Conservation (phyloP, 176 grass and related monocot genomes). For the Oryza meyeriana region DNA sequence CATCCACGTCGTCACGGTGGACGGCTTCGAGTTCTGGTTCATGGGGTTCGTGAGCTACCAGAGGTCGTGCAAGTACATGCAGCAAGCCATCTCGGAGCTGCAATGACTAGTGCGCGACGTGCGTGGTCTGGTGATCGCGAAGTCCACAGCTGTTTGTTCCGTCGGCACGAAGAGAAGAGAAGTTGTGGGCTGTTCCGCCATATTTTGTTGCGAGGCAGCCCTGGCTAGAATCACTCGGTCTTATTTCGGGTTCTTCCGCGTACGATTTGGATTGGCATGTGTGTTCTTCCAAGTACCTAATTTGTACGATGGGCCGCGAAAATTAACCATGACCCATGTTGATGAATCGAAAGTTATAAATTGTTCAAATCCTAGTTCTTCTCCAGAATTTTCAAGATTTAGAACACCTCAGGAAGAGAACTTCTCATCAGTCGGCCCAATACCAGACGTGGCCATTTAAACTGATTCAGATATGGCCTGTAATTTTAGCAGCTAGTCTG, state of each 20-base stretch:
- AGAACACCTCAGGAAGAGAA: background rate
- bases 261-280: slow-evolving; percentile 41
- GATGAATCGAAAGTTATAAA: background rate
- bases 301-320: slow-evolving; percentile 21
- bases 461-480: background rate
- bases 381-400: background rate
- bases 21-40: slow-evolving; percentile 93
- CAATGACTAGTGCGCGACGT: slow-evolving; percentile 20
- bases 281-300: slow-evolving; percentile 23
- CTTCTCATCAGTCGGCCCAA: background rate
- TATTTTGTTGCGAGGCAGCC: slow-evolving; percentile 30
- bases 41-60: slow-evolving; percentile 74
- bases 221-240: slow-evolving; percentile 23
- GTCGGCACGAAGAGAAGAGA: slow-evolving; percentile 54
- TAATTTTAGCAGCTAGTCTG: too few relatives aligned
- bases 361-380: background rate
- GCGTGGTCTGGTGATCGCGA: background rate
- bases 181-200: slow-evolving; percentile 19
- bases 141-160: background rate
- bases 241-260: slow-evolving; percentile 49
- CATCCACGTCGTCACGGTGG: slow-evolving; percentile 61
- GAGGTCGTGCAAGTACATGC: slow-evolving; percentile 57
- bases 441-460: background rate
- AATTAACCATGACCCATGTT: slow-evolving; percentile 30
- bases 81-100: slow-evolving; percentile 43